Base-by-base conservation (phyloP, 2,329 filamentous ascomycete species). In the Pyricularia grisea region DNA sequence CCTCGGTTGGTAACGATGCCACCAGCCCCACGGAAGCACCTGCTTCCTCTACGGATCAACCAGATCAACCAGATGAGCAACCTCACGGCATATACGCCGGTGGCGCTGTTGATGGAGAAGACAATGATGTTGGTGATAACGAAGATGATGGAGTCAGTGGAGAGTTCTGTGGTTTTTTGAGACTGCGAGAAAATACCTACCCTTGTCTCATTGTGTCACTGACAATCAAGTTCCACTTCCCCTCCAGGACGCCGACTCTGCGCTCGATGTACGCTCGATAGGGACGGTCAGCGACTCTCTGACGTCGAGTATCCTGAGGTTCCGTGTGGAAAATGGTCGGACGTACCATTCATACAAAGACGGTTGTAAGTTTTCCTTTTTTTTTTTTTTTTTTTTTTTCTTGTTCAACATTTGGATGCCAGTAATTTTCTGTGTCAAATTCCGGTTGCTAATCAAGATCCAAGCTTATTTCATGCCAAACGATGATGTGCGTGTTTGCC, bases 261-360 rank as follows among this genome's bases (percentile, higher is more conserved):
- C 65, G 12, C 65, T 66, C 36, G 65, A 55, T 12, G 23, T 66
- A 10, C 50, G 50, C 10, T 67, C 66, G 9, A 55, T 61, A 10
- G 55, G 50, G 23, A 64, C 50, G 25, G 33, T 33, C 9, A 68
- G 58, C 30, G 73, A 74, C 12, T 76, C 75, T 2, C 69, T 76
- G 3, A 67, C 74, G 10, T 76, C 75, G 10, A 76, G 74, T 42
- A 73, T 76, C 20, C 65, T 75, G 28, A 73, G 73, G 58, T 74
- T 73, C 5, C 74, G 73, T 28, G 72, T 75, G 63, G 77, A 79
- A 66, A 77, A 79, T 67, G 79, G 79, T 20, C 74, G 79, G 3
- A 76, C 76, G 27, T 81, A 80, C 68, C 78, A 80, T 67, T 74
- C 75, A 2, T 79, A 76, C 71, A 76, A 77, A 65, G 74, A 76